Base-by-base conservation (phyloP, 257 asterid species). In the Pogostemon cablin region DNA sequence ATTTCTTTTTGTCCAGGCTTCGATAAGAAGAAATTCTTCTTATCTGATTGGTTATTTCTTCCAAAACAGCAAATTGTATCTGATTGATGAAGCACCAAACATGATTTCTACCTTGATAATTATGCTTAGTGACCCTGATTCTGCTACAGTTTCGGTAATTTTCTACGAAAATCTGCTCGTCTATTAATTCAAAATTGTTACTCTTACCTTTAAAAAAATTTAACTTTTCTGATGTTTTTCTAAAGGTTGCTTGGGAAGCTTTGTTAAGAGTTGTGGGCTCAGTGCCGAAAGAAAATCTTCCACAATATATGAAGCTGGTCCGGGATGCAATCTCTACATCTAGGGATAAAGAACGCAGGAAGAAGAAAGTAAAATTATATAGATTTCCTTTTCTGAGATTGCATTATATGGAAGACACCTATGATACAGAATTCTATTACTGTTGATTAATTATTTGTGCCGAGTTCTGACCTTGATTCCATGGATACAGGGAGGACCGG, bases 291-390 rank as follows among this genome's bases (percentile, higher is more conserved):
- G 99, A 95, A 82, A 85, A 83, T 78, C 96, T 88, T 68, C 95
- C 99, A 71, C 88, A 97, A 41, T 83, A 91, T 76, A 84, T 95
- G 83, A 91, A 95, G 80, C 83, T 95, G 72, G 99, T 91, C 35
- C 98, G 99, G 39, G 99, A 91, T 84, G 98, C 98, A n/a, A 90
- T 95, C 69, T 95, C 99, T 63, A 89, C 99, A 44, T 85, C 99
- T 61, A 80, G 95, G 80, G 98, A 95, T 72, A 95, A 84, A 83
- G 98, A 91, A 78, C 98, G 99, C 43, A 82, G 99, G 82, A 95
- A 83, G 89, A 95, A 83, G 79, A 91, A 83, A 81, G 96, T 85
- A 70, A 62, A 74, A 52, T 50, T 62, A 11, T 7, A 11, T 41
- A 12, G 32, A 61, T 65, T 50, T 34, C 35, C 48, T 38, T 7